Base-by-base conservation (phyloP, 495 filamentous ascomycete species). In the Podospora bellae-mahoneyi region DNA sequence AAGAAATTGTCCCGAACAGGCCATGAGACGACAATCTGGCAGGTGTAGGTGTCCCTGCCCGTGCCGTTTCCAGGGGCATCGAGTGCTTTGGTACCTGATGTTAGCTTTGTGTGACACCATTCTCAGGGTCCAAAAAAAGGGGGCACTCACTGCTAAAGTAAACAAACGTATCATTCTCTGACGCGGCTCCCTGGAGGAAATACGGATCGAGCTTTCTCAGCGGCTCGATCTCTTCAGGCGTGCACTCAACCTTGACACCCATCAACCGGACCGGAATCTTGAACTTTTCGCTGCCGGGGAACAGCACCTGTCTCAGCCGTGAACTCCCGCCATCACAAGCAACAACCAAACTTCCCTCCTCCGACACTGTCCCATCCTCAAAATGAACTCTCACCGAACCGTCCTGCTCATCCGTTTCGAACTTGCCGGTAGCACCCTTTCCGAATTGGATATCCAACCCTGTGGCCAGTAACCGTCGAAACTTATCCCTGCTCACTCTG, bases 161-260 rank as follows among this genome's bases (percentile, higher is more conserved):
- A 23, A 71, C 67, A 72, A 84, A 90, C 4, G 83, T 79, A 28
- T 84, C 78, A 13, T 87, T 84, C 15, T 79, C 75, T 0, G 88
- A 86, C 62, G 88, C 81, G 4, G 82, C 80, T 1, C 87, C 86
- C 61, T 89, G 86, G 59, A 90, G 85, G 55, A 90, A 85, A 27
- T 83, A 84, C 0, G 87, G 86, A 62, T 90, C 87, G 19, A 89
- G 80, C 61, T 68, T 66, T 23, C 70, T 61, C 20, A 79, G 16
- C 27, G 73, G 71, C 48, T 71, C 72, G 18, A 79, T 76, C 54
- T 76, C 60, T 18, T 74, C 76, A 5, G 65, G 67, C 2, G 73
- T 74, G 70, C 68, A 77, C 20, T 73, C 67, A 61, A 75, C 28
- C 64, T 72, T 75, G 57, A 74, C 61, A 59, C 78, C 78, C 68